phyloP scores from a whole-genome alignment of 2,329 filamentous ascomycete species.

The Diaporthe vexans region DNA sequence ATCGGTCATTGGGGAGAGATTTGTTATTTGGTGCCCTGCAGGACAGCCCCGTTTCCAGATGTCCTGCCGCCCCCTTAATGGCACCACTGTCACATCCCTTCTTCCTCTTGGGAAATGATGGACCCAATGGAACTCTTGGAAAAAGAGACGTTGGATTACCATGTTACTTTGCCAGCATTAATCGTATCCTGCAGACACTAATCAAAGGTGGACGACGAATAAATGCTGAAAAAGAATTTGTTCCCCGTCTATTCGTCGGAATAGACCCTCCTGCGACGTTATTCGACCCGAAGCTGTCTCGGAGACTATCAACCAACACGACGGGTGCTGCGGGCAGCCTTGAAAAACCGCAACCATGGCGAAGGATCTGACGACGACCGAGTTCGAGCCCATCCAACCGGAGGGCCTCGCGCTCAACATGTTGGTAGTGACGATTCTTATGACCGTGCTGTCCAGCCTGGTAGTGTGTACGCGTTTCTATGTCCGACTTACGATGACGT shows the following conservation, averaged over 20 bases:
- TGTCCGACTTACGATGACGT: slow-evolving; percentile 25
- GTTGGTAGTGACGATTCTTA: slow-evolving; percentile 37
- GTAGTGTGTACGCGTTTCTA: slow-evolving; percentile 36
- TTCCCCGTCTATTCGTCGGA: neutral
- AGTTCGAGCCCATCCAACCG: slow-evolving; percentile 40
- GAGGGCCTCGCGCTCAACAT: slow-evolving; percentile 40
- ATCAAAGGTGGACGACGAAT: neutral
- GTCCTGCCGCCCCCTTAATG: neutral
- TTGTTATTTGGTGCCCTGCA: neutral
- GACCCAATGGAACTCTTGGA: neutral
- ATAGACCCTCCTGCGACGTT: neutral
- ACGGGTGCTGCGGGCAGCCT: neutral
- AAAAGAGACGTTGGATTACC: neutral
- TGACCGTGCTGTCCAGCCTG: slow-evolving; percentile 39
- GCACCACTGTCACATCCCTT: neutral
- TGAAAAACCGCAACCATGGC: slow-evolving; percentile 19
- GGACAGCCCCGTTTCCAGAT: neutral
- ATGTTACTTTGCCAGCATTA: neutral
- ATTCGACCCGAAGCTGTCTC: neutral
- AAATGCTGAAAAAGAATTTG: neutral
- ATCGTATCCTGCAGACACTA: neutral
- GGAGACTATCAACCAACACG: neutral
- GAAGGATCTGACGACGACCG: slow-evolving; percentile 38
- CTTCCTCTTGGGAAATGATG: neutral
- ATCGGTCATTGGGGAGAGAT: neutral